A percentile compares a stretch with the other conserved stretches of the same genome.
Evolutionary conservation across 129 eudicot species (phyloP).

Genomic region (Escallonia herrerae): DNA sequence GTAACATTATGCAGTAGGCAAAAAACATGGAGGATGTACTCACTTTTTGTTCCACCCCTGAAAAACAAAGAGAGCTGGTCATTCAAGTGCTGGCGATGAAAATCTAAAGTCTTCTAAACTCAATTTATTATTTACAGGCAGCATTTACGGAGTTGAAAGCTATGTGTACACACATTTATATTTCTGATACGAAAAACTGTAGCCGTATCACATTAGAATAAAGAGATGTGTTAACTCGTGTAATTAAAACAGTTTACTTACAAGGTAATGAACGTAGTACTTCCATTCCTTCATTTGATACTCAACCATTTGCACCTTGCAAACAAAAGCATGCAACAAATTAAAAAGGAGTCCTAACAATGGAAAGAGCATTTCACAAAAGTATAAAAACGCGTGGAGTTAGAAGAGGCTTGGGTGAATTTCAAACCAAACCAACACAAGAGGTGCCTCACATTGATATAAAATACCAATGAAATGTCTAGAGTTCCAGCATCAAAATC

Average conservation of each 20-base stretch:
- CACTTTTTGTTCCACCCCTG: constrained; percentile 93
- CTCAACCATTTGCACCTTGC: constrained; percentile 58
- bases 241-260: constrained; percentile 27
- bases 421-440: no score
- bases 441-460: no score
- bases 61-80: constrained; percentile 12
- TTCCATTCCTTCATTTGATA: constrained; percentile 31
- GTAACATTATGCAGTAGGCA: background rate
- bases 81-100: constrained; percentile 1
- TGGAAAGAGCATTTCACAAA: background rate
- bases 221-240: no score
- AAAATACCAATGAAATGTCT: no score
- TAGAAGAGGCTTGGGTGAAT: background rate
- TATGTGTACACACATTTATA: no score
- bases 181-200: no score
- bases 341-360: background rate
- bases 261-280: constrained; percentile 60
- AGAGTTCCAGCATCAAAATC: no score
- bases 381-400: background rate
- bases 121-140: no score
- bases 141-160: no score
- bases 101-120: background rate
- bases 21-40: constrained; percentile 15
- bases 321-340: constrained; percentile 7
- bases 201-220: no score